A percentile compares a stretch with the other conserved stretches of the same genome.
These are phyloP conservation scores for Sonneratia alba DNA, from an alignment of 345 rosid genomes.

Conservation along the genomic window DNA sequence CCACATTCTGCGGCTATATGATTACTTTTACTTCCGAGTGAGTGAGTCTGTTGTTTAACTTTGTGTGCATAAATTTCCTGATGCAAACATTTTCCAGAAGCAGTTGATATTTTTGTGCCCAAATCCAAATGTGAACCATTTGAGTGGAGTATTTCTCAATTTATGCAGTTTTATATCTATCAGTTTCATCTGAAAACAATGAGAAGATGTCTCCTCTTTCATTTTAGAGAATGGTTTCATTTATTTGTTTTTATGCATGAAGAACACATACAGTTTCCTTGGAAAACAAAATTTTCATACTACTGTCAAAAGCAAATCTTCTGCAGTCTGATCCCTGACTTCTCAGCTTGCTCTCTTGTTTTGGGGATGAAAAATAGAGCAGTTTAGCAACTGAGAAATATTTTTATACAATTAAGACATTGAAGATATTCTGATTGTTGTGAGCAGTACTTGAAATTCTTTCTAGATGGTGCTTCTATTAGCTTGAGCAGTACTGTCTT, in stretches of 20 bases:
- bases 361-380: no score
- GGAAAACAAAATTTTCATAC: background rate
- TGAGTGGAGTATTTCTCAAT: background rate
- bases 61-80: background rate
- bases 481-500: background rate
- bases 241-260: background rate
- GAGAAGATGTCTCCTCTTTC: background rate
- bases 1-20: conserved; percentile 94
- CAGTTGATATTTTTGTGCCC: background rate
- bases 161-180: background rate
- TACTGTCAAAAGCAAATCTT: background rate
- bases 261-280: background rate
- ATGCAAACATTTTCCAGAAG: background rate
- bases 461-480: background rate
- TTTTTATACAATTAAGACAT: no score
- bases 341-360: background rate
- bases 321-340: background rate
- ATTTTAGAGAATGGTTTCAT: background rate
- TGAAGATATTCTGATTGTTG: background rate
- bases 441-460: background rate
- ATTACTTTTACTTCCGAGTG: conserved; percentile 94
- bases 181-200: background rate
- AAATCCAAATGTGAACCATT: background rate
- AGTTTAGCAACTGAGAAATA: no score
- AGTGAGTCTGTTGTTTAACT: conserved; percentile 19